Conservation (phyloP, 768 basidiomycete genomes). For the Russula sp. region DNA sequence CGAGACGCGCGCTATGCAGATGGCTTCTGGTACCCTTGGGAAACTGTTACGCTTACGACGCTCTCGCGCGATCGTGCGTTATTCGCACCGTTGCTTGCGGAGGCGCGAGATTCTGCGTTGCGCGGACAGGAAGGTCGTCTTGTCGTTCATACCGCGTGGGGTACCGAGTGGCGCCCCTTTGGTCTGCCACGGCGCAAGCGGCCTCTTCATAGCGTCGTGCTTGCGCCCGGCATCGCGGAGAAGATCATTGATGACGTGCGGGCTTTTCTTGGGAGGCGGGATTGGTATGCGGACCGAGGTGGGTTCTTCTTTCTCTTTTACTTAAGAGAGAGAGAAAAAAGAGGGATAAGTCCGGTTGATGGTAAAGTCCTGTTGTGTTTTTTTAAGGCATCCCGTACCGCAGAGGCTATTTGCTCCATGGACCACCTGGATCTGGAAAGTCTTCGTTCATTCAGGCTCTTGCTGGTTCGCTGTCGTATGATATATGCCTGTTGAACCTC, state of each 20-base stretch:
- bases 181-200: constrained; percentile 87
- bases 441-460: constrained; percentile 98
- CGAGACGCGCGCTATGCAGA: constrained; percentile 87
- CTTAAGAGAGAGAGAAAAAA: no score
- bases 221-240: constrained; percentile 80
- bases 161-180: constrained; percentile 93
- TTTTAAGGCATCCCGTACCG: constrained; percentile 89
- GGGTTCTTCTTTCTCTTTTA: constrained; percentile 31
- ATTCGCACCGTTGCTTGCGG: constrained; percentile 75
- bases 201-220: constrained; percentile 83
- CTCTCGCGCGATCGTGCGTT: constrained; percentile 81
- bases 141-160: constrained; percentile 95
- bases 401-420: constrained; percentile 90
- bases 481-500: constrained; percentile 93
- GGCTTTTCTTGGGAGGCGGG: constrained; percentile 75
- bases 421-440: constrained; percentile 97
- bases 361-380: background rate
- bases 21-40: constrained; percentile 96
- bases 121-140: constrained; percentile 88
- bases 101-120: constrained; percentile 89
- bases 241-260: constrained; percentile 76
- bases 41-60: constrained; percentile 91
- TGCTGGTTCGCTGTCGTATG: constrained; percentile 88
- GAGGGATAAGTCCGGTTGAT: background rate
- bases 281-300: constrained; percentile 98